Evolutionary conservation across 2,329 filamentous ascomycete species (phyloP), one percentile per base, ranked within the genome.

Genomic region (Tolypocladium amazonense): DNA sequence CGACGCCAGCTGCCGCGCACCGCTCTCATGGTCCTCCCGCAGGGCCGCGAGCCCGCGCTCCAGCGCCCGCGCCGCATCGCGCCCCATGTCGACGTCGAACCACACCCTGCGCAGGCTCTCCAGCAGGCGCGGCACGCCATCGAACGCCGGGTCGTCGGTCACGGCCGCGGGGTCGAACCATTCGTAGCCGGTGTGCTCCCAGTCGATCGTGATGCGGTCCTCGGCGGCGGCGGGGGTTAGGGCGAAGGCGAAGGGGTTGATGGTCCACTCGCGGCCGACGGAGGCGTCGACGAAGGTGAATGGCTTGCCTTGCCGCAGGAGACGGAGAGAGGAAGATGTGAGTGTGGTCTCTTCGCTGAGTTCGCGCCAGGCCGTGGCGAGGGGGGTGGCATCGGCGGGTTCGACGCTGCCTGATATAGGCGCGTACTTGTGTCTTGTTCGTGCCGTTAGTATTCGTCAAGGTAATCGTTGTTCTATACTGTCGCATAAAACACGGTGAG

Each of bases 341-440:
- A 88, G 75, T 1, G 73, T 76, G 0, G 86, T 88, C 68, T 88
- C 86, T 67, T 88, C 85, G 6, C 69, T 65, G 27, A 89, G 74
- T 70, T 88, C 85, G 18, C 86, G 79, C 77, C 81, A 81, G 33
- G 86, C 86, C 0, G 86, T 81, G 3, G 76, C 72, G 7, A 85
- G 69, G 0, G 85, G 81, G 27, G 71, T 77, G 3, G 72, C 60
- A 64, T 88, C 86, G 0, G 71, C 67, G 7, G 72, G 58, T 3
- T 87, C 81, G 57, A 89, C 81, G 59, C 77, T 80, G 43, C 86
- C 86, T 0, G 85, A 85, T 23, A 88, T 81, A 1, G 85, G 82
- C 0, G 83, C 85, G 56, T 85, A 78, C 66, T 80, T 84, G 66
- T 79, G 79, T 65, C 79, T 81, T 25, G 23, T n/a, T 3, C 18